Base-by-base conservation (phyloP, 371 early-diverging fungal genomes). In the Dipsacomyces acuminosporus region DNA sequence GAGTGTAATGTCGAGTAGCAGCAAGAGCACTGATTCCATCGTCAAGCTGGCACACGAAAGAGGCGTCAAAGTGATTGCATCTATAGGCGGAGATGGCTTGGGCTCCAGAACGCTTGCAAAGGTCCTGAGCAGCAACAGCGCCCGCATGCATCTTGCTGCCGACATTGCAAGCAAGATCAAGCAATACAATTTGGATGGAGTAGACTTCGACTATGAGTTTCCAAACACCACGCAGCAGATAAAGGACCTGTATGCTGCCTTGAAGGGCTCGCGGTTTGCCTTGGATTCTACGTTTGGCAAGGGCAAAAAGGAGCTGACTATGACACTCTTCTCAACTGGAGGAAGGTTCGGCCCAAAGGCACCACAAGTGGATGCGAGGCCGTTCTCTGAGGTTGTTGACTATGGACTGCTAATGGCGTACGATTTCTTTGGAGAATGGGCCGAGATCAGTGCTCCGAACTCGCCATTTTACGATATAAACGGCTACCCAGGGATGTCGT, bases 61-160 rank as follows among this genome's bases (percentile, higher is more conserved):
- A 7, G 64, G 58, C 8, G 62, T 83, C 50, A 84, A 83, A 48
- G 82, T 85, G 1, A 53, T 85, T 7, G 65, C 87, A 22, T 86
- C 88, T 3, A 71, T 89, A 18, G 89, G 89, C 24, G 90, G 89
- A 14, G 86, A 85, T 83, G 84, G 82, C 49, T 84, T 82, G 7
- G 88, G 87, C 2, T 84, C 85, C 7, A 49, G 77, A 25, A 56
- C 59, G 13, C 85, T 89, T 63, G 80, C 82, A 11, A 55, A 76
- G 23, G 77, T 85, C 55, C 83, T 73, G 0, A 75, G 78, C 1
- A 20, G 45, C 24, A 25, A 72, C 1, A 52, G 51, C 0, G 21
- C 63, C 3, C 78, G 86, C 25, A 66, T 71, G 33, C 61, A 58
- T 8, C 82, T 84, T 38, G 81, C 83, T 46, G 72, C 82, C 15